Conservation (phyloP, 2,329 filamentous ascomycete species). For the Talaromyces amestolkiae region DNA sequence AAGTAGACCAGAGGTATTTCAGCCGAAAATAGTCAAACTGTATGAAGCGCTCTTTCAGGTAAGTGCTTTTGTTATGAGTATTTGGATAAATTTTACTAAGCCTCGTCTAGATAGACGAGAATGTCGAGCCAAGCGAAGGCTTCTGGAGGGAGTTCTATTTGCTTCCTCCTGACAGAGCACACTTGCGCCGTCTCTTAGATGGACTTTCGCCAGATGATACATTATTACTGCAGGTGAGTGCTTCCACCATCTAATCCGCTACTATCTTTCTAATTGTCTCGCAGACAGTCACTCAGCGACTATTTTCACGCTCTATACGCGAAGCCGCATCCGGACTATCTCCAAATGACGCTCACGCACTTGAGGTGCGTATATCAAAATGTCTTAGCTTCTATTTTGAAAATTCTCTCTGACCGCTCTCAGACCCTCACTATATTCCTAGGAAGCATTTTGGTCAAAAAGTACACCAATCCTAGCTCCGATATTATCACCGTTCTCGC, state of each 20-base stretch:
- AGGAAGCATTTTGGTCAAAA: constrained; percentile 76
- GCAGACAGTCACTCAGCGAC: constrained; percentile 67
- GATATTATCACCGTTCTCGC: constrained; percentile 89
- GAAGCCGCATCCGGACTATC: constrained; percentile 62
- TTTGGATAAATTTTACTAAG: background rate
- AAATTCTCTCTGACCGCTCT: background rate
- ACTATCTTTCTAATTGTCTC: constrained; percentile 10
- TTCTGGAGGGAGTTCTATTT: constrained; percentile 98
- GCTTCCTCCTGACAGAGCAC: constrained; percentile 70
- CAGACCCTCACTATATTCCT: constrained; percentile 90
- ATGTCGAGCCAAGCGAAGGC: constrained; percentile 72
- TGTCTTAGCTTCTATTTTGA: background rate
- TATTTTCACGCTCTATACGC: constrained; percentile 71
- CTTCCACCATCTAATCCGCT: background rate
- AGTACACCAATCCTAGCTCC: constrained; percentile 90
- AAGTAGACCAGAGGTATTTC: constrained; percentile 82
- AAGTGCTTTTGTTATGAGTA: constrained; percentile 16
- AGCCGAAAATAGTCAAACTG: constrained; percentile 88
- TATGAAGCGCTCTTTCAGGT: constrained; percentile 78
- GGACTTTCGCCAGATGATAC: constrained; percentile 71
- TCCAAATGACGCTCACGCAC: constrained; percentile 70
- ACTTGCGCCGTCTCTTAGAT: constrained; percentile 67
- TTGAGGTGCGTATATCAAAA: constrained; percentile 63
- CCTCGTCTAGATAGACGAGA: background rate
- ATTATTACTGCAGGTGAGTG: constrained; percentile 65